Conservation (phyloP, 257 asterid species). For the Solanum ossicruentum region DNA sequence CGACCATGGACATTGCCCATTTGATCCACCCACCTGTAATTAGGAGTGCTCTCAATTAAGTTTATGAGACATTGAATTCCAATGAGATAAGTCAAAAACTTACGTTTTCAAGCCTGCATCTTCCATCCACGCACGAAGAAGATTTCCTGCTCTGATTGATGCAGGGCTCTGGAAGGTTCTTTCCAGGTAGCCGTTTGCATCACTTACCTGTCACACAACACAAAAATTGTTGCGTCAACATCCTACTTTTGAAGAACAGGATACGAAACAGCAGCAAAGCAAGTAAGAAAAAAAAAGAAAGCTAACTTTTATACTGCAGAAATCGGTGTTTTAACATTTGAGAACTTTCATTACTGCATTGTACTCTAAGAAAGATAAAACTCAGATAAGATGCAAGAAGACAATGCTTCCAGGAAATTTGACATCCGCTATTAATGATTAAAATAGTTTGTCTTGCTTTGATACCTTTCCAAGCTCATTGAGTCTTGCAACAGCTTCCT, state of each 20-base stretch:
- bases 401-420: not conserved
- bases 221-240: not conserved
- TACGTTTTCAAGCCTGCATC: slow-evolving; percentile 91
- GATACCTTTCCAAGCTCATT: slow-evolving; percentile 75
- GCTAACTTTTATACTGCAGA: not conserved
- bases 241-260: not conserved
- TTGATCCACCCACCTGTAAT: slow-evolving; percentile 81
- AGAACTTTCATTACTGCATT: not conserved
- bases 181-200: slow-evolving; percentile 65
- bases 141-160: slow-evolving; percentile 60
- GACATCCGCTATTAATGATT: not conserved
- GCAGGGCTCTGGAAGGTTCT: slow-evolving; percentile 97
- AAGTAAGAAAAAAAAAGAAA: not conserved
- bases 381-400: not conserved
- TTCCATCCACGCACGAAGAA: slow-evolving; percentile 78
- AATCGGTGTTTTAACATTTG: not conserved
- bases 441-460: not conserved
- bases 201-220: slow-evolving; percentile 61
- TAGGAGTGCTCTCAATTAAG: slow-evolving; percentile 3
- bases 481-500: slow-evolving; percentile 77
- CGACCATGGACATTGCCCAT: slow-evolving; percentile 99
- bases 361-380: not conserved
- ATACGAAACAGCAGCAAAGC: not conserved
- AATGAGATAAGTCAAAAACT: slow-evolving; percentile 7
- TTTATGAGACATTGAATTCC: not conserved